Percentiles rank a stretch among this genome's conserved stretches.
phyloP scores from a whole-genome alignment of 2,329 filamentous ascomycete genomes.

The Raffaelea albimanens region DNA sequence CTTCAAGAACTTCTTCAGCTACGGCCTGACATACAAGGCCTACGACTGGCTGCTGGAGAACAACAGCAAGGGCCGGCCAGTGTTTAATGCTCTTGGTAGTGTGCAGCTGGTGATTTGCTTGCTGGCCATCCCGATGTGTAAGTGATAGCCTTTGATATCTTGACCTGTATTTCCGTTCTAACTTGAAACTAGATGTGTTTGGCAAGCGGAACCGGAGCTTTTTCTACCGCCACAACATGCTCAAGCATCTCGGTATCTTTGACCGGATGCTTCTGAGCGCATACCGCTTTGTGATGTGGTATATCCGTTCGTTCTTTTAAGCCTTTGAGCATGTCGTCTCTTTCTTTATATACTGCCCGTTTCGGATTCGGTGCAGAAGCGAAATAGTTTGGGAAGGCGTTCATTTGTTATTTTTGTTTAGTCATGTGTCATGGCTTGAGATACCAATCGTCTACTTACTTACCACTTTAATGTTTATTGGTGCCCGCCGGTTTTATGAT shows the following conservation, averaged over 20 bases:
- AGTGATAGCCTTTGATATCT: conserved; percentile 23
- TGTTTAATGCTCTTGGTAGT: conserved; percentile 62
- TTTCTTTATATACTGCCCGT: too few species aligned
- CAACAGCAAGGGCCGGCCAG: conserved; percentile 41
- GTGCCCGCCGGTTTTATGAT: too few species aligned
- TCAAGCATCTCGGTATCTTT: conserved; percentile 42
- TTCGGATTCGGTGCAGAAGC: too few species aligned
- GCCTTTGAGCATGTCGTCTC: too few species aligned
- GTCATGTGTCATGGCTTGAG: too few species aligned
- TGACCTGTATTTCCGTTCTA: neutral
- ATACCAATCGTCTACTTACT: too few species aligned
- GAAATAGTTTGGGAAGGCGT: too few species aligned
- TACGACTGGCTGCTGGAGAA: conserved; percentile 70
- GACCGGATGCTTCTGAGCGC: too few species aligned
- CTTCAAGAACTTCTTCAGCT: conserved; percentile 93
- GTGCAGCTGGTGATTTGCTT: conserved; percentile 72
- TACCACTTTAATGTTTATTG: too few species aligned
- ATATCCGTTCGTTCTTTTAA: too few species aligned
- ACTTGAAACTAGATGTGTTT: conserved; percentile 50
- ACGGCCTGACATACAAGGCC: conserved; percentile 72
- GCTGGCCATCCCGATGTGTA: conserved; percentile 69
- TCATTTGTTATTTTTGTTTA: too few species aligned
- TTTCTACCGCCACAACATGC: conserved; percentile 65
- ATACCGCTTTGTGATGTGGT: too few species aligned
- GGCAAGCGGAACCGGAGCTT: conserved; percentile 70